Conservation (phyloP, 805 yeast genomes). For the Ogataea chonburiensis region DNA sequence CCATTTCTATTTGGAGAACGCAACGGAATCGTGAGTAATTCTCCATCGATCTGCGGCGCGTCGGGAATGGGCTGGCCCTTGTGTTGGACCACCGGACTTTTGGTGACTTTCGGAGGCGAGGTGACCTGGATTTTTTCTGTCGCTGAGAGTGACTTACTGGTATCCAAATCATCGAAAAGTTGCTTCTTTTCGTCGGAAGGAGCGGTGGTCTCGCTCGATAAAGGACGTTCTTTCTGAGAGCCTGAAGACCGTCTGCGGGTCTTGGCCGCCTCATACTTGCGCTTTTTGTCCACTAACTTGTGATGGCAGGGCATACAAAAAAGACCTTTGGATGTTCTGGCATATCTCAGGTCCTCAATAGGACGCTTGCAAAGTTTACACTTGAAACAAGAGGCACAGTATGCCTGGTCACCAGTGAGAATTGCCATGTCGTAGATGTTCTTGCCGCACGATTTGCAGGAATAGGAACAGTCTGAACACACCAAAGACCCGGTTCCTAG, state of each 20-base stretch:
- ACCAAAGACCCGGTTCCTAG: slow-evolving; percentile 90
- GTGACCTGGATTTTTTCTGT: slow-evolving; percentile 16
- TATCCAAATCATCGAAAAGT: slow-evolving; percentile 8
- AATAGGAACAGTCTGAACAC: slow-evolving; percentile 89
- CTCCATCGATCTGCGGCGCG: slow-evolving; percentile 14
- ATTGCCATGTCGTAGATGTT: slow-evolving; percentile 93
- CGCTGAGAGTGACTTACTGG: slow-evolving; percentile 9
- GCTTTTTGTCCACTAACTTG: slow-evolving; percentile 71
- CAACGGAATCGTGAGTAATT: slow-evolving; percentile 29
- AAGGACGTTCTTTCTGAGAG: not conserved
- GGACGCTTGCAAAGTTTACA: slow-evolving; percentile 84
- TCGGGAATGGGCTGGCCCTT: slow-evolving; percentile 6
- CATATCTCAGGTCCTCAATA: slow-evolving; percentile 86
- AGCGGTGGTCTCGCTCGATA: slow-evolving; percentile 5
- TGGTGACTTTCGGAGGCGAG: slow-evolving; percentile 17
- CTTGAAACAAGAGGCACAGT: slow-evolving; percentile 84
- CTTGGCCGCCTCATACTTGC: slow-evolving; percentile 53
- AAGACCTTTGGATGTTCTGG: slow-evolving; percentile 87
- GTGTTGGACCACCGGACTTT: slow-evolving; percentile 13
- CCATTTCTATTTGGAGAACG: slow-evolving; percentile 32
- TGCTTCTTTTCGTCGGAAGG: slow-evolving; percentile 14
- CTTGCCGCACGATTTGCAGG: slow-evolving; percentile 79
- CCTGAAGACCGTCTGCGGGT: not conserved
- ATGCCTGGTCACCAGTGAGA: slow-evolving; percentile 91
- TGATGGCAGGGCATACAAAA: slow-evolving; percentile 94